These are phyloP conservation scores for Picochlorum sp. DNA, from an alignment of 139 green algal genomes.

Conservation along the genomic window DNA sequence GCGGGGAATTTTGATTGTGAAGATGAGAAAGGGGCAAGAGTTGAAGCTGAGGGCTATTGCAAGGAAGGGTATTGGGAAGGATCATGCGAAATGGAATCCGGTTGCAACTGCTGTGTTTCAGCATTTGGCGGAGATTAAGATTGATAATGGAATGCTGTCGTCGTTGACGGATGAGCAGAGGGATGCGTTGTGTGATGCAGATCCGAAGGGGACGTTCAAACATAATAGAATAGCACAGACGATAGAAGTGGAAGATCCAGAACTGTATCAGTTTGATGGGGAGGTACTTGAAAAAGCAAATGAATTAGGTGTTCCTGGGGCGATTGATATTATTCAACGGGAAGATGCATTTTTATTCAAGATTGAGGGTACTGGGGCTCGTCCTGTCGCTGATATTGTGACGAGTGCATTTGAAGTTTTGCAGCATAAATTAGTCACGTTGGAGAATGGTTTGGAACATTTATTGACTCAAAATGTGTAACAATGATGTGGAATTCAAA, in stretches of 20 bases:
- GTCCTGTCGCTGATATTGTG: slow-evolving; percentile 60
- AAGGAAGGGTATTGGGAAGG: slow-evolving; percentile 89
- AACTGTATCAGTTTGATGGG: slow-evolving; percentile 77
- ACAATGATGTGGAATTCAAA: background rate
- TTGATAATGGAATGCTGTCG: slow-evolving; percentile 71
- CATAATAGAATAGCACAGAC: slow-evolving; percentile 61
- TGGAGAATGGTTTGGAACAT: slow-evolving; percentile 14
- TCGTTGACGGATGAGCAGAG: slow-evolving; percentile 65
- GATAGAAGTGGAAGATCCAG: slow-evolving; percentile 54
- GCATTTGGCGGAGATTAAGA: slow-evolving; percentile 73
- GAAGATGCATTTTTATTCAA: slow-evolving; percentile 87
- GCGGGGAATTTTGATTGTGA: slow-evolving; percentile 71
- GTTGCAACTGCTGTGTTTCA: slow-evolving; percentile 78
- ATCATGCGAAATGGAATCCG: slow-evolving; percentile 97
- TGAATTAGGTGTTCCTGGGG: slow-evolving; percentile 67
- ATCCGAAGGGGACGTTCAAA: slow-evolving; percentile 65
- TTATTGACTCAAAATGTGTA: background rate
- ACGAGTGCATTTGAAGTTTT: slow-evolving; percentile 57
- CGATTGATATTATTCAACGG: slow-evolving; percentile 59
- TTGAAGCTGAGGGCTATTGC: slow-evolving; percentile 76
- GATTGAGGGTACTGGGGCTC: slow-evolving; percentile 76
- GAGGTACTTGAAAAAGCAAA: slow-evolving; percentile 73
- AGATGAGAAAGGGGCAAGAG: slow-evolving; percentile 76
- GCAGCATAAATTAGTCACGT: slow-evolving; percentile 47
- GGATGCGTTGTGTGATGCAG: slow-evolving; percentile 58